A percentile compares a stretch with the other conserved stretches of the same genome.
These are phyloP conservation scores for Paraphoma chrysanthemicola DNA, from an alignment of 2,329 filamentous ascomycete genomes.

Conservation along the genomic window DNA sequence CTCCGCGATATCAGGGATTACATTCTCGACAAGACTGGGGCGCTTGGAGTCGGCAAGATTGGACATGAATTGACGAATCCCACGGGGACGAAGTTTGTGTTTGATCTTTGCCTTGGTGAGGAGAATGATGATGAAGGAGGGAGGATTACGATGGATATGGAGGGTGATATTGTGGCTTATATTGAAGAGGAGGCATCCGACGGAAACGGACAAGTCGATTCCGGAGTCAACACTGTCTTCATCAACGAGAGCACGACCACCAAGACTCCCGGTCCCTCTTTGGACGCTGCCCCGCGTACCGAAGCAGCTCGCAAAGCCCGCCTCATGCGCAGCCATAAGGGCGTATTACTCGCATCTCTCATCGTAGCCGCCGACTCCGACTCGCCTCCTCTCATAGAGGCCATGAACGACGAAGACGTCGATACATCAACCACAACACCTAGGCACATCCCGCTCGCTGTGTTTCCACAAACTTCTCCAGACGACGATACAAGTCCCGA, in stretches of 20 bases:
- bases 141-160: too few species aligned
- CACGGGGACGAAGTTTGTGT: slow-evolving; percentile 6
- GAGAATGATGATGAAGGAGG: too few species aligned
- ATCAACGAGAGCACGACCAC: neutral
- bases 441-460: neutral
- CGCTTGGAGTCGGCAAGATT: neutral
- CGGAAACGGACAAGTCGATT: too few species aligned
- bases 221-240: too few species aligned
- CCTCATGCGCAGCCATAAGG: slow-evolving; percentile 3
- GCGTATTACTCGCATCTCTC: neutral
- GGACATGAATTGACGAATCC: slow-evolving; percentile 8
- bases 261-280: neutral
- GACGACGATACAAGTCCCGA: neutral
- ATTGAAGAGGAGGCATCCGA: too few species aligned
- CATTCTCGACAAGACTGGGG: neutral
- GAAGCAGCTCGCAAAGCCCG: neutral
- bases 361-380: neutral
- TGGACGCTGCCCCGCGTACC: neutral
- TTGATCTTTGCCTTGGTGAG: neutral
- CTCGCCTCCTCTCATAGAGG: neutral
- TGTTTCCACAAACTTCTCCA: neutral
- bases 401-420: neutral
- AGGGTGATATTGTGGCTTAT: too few species aligned
- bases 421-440: neutral
- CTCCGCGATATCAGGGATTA: neutral